Conservation (phyloP, 139 green algal species). For the Raphidocelis subcapitata region DNA sequence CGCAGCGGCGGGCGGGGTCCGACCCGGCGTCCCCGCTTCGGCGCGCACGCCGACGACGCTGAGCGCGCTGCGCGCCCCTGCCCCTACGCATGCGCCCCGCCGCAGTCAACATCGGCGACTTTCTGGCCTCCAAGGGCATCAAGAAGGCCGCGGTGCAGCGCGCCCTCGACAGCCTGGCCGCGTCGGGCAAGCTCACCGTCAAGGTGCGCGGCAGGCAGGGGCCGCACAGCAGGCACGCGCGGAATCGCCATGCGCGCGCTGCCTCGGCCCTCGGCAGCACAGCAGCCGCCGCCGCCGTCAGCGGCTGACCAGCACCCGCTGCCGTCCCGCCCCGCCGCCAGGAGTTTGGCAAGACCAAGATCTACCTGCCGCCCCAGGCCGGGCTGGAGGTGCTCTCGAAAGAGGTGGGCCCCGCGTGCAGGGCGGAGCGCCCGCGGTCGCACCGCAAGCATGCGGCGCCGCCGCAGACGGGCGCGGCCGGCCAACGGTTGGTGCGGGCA, state of each 20-base stretch:
- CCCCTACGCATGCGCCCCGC: neutral
- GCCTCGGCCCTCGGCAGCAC: neutral
- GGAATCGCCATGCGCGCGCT: neutral
- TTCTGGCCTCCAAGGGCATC: slow-evolving; percentile 62
- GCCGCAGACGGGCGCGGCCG: too few species aligned
- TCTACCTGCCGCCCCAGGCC: slow-evolving; percentile 72
- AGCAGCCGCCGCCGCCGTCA: neutral
- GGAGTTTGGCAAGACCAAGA: slow-evolving; percentile 83
- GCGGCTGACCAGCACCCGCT: neutral
- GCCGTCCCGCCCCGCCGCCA: slow-evolving; percentile 14
- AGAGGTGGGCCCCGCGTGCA: slow-evolving; percentile 37
- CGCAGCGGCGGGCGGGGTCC: too few species aligned
- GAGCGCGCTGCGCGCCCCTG: too few species aligned
- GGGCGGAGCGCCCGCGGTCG: too few species aligned
- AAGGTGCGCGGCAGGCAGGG: slow-evolving; percentile 46
- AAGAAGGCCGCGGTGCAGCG: slow-evolving; percentile 73
- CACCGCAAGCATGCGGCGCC: too few species aligned
- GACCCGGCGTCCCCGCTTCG: too few species aligned
- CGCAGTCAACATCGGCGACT: slow-evolving; percentile 56
- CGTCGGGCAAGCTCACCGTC: slow-evolving; percentile 47
- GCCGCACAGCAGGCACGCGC: neutral
- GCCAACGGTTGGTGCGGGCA: too few species aligned
- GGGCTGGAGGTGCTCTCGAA: slow-evolving; percentile 44
- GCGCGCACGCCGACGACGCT: too few species aligned
- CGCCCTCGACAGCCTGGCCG: slow-evolving; percentile 54